phyloP scores from a whole-genome alignment of 2,329 filamentous ascomycete genomes.

The Pestalotiopsis sp. region DNA sequence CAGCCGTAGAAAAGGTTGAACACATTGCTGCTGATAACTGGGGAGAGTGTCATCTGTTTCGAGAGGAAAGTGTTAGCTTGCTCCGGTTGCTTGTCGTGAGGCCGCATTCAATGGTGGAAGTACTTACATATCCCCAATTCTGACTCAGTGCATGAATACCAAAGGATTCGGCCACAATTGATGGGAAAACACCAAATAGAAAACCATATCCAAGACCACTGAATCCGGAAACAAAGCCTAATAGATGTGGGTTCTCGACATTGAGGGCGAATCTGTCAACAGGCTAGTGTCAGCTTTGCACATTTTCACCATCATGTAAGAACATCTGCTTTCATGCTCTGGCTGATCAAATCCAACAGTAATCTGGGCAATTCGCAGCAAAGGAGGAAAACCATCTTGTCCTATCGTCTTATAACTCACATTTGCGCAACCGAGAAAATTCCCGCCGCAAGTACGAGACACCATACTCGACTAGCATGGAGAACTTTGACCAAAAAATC shows the following conservation, averaged over 20 bases:
- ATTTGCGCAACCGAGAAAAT: constrained; percentile 82
- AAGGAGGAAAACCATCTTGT: neutral
- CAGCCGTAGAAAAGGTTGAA: constrained; percentile 90
- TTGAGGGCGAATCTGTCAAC: constrained; percentile 53
- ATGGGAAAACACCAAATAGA: constrained; percentile 90
- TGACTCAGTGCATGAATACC: constrained; percentile 86
- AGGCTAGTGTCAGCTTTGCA: neutral
- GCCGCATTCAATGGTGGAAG: neutral
- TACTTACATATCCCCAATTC: constrained; percentile 71
- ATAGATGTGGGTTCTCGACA: constrained; percentile 73
- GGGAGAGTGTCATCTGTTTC: constrained; percentile 77
- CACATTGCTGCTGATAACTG: constrained; percentile 83
- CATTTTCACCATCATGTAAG: neutral
- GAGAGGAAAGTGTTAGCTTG: constrained; percentile 36
- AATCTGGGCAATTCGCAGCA: neutral
- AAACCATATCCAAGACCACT: constrained; percentile 91
- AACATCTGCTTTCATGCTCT: neutral
- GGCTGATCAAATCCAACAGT: neutral
- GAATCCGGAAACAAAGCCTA: constrained; percentile 77
- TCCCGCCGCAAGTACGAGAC: constrained; percentile 72
- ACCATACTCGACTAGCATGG: constrained; percentile 85
- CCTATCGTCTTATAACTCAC: constrained; percentile 31
- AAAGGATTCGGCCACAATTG: constrained; percentile 85
- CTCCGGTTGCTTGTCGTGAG: neutral
- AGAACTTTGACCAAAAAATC: constrained; percentile 85